Evolutionary conservation across 805 yeast genomes (phyloP), one percentile per base, ranked within the genome.

Genomic region (Zygosaccharomyces gambellarensis): DNA sequence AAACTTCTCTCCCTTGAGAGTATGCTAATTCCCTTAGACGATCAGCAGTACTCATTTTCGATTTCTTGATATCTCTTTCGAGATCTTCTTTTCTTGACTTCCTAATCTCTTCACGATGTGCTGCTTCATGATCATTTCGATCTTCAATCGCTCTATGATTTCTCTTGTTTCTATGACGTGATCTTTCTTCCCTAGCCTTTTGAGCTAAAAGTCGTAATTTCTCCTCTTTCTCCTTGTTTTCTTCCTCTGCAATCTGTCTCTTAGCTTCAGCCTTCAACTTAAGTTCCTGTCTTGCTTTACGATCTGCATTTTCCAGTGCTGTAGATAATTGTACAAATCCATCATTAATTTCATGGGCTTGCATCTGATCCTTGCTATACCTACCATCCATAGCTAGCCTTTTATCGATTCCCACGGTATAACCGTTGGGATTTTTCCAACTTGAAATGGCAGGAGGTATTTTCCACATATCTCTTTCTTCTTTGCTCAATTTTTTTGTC

Each of bases 341-440:
- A 48, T 80, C 79, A 50, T 79, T 75, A 45, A 83, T 75, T 19
- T 72, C 67, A 14, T 56, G 67, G 0, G 64, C 67, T 11, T 65
- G 69, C 31, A 63, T 60, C 25, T 61, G 52, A 0, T 71, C 65
- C 5, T 70, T 68, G 9, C 60, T 66, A 28, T 65, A 67, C 2
- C 74, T 69, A 0, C 74, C 74, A 47, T 72, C 76, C 11, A 77
- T 76, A 2, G 81, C 75, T 48, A 87, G 71, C 51, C 97, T 73
- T 60, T 85, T 87, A 47, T 90, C 96, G 36, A 90, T 67, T 0
- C 85, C 81, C 40, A 90, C 83, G 0, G 96, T 82, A 62, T 82
- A 88, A 1, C 98, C 97, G 57, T 87, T 85, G 14, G 90, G 87
- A 65, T 94, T 94, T 66, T 90, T 90, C 97, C 98, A 94, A 65